These are phyloP conservation scores for Mycena pura DNA, from an alignment of 768 basidiomycete genomes.

Conservation along the genomic window DNA sequence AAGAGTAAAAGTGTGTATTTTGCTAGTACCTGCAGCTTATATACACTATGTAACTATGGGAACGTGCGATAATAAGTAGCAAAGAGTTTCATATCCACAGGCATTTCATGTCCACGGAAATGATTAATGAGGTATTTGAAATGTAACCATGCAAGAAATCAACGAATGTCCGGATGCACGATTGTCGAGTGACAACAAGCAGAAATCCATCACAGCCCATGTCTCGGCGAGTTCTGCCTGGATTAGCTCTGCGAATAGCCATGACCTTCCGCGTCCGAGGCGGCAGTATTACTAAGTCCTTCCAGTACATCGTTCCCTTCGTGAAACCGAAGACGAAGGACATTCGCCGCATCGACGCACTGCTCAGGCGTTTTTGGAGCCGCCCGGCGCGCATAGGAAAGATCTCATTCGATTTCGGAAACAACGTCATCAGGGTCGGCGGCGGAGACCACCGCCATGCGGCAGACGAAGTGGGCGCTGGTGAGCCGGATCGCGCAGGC, in stretches of 20 bases:
- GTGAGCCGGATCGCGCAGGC: background rate
- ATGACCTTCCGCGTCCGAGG: conserved; percentile 1
- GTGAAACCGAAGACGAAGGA: background rate
- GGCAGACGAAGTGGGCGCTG: background rate
- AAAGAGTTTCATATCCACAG: too few relatives aligned
- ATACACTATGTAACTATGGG: too few relatives aligned
- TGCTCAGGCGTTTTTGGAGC: background rate
- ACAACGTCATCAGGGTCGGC: background rate
- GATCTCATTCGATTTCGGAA: conserved; percentile 1
- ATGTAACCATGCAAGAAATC: too few relatives aligned
- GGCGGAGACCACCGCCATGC: background rate
- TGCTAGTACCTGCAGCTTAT: too few relatives aligned
- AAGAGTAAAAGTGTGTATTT: too few relatives aligned
- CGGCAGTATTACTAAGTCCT: background rate
- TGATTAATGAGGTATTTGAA: too few relatives aligned
- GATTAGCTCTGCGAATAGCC: conserved; percentile 20
- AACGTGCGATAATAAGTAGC: too few relatives aligned
- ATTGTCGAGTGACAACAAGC: too few relatives aligned
- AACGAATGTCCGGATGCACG: too few relatives aligned
- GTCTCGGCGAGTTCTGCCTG: too few relatives aligned
- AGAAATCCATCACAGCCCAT: too few relatives aligned
- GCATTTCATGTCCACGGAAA: too few relatives aligned
- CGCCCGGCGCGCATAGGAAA: background rate
- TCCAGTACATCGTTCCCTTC: background rate
- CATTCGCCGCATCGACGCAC: conserved; percentile 3